phyloP scores from a whole-genome alignment of 306 rosid species.

The Medicago truncatula region DNA sequence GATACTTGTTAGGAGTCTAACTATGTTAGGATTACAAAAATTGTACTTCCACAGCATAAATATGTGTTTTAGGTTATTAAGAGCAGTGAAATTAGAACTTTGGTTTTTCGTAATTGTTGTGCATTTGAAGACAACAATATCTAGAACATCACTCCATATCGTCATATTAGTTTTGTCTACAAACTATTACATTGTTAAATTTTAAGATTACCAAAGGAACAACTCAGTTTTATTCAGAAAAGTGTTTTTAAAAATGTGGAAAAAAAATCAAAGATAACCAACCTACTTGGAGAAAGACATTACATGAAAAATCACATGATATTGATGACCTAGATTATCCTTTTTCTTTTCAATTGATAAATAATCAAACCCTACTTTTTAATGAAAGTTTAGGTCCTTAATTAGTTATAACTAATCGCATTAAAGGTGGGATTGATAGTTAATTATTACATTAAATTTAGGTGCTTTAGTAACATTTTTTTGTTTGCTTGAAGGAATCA shows the following conservation, averaged over 20 bases:
- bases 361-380: too few relatives aligned
- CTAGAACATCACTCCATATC: not conserved
- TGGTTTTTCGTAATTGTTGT: conserved; percentile 5
- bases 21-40: not conserved
- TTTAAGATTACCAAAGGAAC: not conserved
- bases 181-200: conserved; percentile 3
- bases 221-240: not conserved
- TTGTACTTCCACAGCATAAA: not conserved
- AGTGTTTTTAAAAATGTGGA: not conserved
- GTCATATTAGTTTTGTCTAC: not conserved
- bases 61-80: not conserved
- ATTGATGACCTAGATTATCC: too few relatives aligned
- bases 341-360: too few relatives aligned
- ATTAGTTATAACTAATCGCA: too few relatives aligned
- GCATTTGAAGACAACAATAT: not conserved
- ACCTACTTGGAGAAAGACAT: too few relatives aligned
- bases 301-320: not conserved
- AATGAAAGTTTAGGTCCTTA: too few relatives aligned
- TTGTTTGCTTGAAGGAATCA: too few relatives aligned
- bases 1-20: conserved; percentile 5
- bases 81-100: conserved; percentile 5
- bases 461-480: not conserved
- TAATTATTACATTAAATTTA: not conserved
- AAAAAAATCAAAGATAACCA: not conserved
- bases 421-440: too few relatives aligned